Percentiles rank a stretch among this genome's conserved stretches.
These are phyloP conservation scores for Solanum medicagineum DNA, from an alignment of 257 asterid genomes.

Conservation along the genomic window DNA sequence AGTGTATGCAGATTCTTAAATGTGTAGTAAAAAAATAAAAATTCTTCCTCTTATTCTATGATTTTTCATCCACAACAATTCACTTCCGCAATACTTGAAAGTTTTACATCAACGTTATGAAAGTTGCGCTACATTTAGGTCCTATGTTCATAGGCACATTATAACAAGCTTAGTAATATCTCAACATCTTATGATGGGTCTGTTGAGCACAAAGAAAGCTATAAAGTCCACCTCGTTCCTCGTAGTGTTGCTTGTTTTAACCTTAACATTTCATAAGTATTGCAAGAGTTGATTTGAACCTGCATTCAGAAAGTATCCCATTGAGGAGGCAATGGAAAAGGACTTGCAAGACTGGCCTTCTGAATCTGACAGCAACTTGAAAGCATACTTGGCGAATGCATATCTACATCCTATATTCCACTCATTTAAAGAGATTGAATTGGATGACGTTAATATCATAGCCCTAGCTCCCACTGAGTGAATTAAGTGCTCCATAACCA, in stretches of 20 bases:
- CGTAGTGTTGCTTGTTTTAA: constrained; percentile 53
- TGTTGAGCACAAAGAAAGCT: constrained; percentile 79
- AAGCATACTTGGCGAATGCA: constrained; percentile 68
- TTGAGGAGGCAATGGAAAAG: constrained; percentile 92
- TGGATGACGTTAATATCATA: constrained; percentile 39
- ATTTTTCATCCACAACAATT: too few relatives aligned
- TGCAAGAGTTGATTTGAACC: constrained; percentile 95
- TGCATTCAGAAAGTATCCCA: constrained; percentile 83
- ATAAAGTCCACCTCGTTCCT: constrained; percentile 86
- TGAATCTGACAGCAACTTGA: constrained; percentile 40
- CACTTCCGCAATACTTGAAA: too few relatives aligned
- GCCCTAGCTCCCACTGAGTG: constrained; percentile 34
- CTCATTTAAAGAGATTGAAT: constrained; percentile 69
- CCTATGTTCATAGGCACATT: constrained; percentile 81
- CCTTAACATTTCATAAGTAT: constrained; percentile 71
- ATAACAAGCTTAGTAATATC: constrained; percentile 79
- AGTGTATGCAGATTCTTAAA: too few relatives aligned
- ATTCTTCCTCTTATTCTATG: too few relatives aligned
- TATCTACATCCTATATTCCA: constrained; percentile 88
- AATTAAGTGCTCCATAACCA: constrained; percentile 44
- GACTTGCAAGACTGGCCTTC: constrained; percentile 47
- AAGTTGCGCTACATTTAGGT: constrained; percentile 97
- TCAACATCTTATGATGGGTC: constrained; percentile 73
- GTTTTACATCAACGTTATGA: constrained; percentile 60
- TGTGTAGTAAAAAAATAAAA: too few relatives aligned